phyloP scores from a whole-genome alignment of 768 basidiomycete species.

The Mrakia blollopis region DNA sequence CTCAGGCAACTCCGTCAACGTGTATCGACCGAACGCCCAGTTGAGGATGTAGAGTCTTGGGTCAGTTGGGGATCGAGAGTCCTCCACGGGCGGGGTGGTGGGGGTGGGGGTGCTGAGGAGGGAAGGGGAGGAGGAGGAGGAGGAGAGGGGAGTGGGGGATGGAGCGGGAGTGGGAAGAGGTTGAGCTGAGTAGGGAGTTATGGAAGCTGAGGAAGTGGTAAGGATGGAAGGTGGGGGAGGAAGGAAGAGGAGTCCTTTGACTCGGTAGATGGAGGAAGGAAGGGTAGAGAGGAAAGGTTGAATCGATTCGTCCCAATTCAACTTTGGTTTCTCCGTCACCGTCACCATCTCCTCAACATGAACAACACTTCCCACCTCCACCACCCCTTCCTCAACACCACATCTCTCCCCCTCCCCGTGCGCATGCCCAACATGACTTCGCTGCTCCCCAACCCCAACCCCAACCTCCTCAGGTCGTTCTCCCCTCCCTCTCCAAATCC shows the following conservation, averaged over 20 bases:
- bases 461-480: conserved; percentile 28
- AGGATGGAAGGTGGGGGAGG: conserved; percentile 50
- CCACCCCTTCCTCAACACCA: conserved; percentile 38
- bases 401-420: not conserved
- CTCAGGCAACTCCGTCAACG: conserved; percentile 19
- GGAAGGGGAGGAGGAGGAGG: not conserved
- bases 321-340: not conserved
- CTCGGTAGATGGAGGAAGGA: conserved; percentile 67
- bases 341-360: not conserved
- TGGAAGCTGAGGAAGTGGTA: conserved; percentile 33
- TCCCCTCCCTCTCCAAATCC: conserved; percentile 53
- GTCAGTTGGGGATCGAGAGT: not conserved
- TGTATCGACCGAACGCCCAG: conserved; percentile 85
- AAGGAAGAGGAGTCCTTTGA: conserved; percentile 66
- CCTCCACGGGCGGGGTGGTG: not conserved
- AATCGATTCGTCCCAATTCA: conserved; percentile 42
- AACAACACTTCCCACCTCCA: no score
- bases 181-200: conserved; percentile 41
- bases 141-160: not conserved
- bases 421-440: conserved; percentile 23
- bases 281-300: conserved; percentile 52
- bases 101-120: no score
- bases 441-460: no score
- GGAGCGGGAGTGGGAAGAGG: not conserved
- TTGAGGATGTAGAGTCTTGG: conserved; percentile 56